phyloP scores from a whole-genome alignment of 2,329 filamentous ascomycete genomes.

The Stachybotrys elegans region DNA sequence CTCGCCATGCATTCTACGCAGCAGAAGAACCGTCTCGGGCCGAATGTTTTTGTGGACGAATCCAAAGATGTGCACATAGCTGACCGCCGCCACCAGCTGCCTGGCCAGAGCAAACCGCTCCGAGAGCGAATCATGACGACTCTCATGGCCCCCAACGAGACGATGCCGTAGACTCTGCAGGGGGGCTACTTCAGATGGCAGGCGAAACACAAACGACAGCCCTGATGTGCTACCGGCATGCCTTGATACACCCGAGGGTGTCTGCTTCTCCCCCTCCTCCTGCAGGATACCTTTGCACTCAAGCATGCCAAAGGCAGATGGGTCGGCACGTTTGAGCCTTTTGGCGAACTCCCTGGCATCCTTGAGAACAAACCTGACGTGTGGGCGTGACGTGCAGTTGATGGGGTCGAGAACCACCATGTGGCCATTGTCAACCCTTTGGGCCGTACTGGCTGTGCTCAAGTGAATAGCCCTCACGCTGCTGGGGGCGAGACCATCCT shows the following conservation, averaged over 20 bases:
- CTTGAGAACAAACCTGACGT: background rate
- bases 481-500: background rate
- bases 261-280: background rate
- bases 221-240: background rate
- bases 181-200: background rate
- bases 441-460: background rate
- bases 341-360: background rate
- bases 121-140: constrained; percentile 8
- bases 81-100: constrained; percentile 24
- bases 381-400: background rate
- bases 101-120: constrained; percentile 28
- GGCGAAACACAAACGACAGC: background rate
- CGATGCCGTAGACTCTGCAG: background rate
- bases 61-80: constrained; percentile 27
- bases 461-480: background rate
- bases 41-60: constrained; percentile 44
- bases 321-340: background rate
- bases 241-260: too few species aligned
- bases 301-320: background rate
- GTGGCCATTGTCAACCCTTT: background rate
- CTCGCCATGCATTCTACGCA: constrained; percentile 12
- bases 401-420: background rate
- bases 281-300: background rate
- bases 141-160: too few species aligned
- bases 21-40: constrained; percentile 34